Conservation (phyloP, 768 basidiomycete genomes). For the Mycena amicta region DNA sequence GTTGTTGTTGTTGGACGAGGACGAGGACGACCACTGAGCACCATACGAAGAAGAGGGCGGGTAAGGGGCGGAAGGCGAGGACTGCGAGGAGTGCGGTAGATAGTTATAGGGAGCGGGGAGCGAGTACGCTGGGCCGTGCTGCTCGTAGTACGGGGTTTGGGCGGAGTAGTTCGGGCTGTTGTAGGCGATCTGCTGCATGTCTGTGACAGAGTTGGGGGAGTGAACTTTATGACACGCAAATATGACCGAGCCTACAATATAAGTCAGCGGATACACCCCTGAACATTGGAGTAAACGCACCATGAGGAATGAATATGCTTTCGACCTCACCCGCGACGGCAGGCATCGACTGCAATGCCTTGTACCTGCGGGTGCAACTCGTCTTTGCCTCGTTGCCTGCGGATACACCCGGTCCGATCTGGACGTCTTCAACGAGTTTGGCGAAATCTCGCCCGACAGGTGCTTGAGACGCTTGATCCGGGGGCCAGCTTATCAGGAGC, state of each 20-base stretch:
- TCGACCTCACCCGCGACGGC: conserved; percentile 69
- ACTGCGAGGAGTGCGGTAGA: conserved; percentile 32
- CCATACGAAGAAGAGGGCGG: conserved; percentile 32
- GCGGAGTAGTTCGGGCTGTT: conserved; percentile 37
- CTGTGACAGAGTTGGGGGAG: conserved; percentile 40
- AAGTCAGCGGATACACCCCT: conserved; percentile 31
- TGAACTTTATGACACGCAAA: conserved; percentile 74
- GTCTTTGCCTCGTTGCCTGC: conserved; percentile 76
- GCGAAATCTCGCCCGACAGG: conserved; percentile 51
- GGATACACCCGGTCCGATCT: conserved; percentile 53
- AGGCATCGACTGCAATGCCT: conserved; percentile 67
- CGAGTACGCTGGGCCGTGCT: conserved; percentile 35
- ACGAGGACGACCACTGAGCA: conserved; percentile 34
- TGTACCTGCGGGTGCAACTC: conserved; percentile 83
- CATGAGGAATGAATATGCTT: conserved; percentile 90
- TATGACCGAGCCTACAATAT: conserved; percentile 60
- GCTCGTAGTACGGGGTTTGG: conserved; percentile 47
- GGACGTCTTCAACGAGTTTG: conserved; percentile 68
- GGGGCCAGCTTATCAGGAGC: conserved; percentile 77
- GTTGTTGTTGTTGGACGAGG: conserved; percentile 33
- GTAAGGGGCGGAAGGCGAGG: conserved; percentile 36
- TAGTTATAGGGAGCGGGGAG: conserved; percentile 39
- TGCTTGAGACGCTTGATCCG: conserved; percentile 51
- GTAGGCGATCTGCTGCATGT: conserved; percentile 52
- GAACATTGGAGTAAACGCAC: conserved; percentile 43